A percentile compares a stretch with the other conserved stretches of the same genome.
Evolutionary conservation across 1,284 basidiomycete genomes (phyloP).

Genomic region (Hypsizygus ulmarius): DNA sequence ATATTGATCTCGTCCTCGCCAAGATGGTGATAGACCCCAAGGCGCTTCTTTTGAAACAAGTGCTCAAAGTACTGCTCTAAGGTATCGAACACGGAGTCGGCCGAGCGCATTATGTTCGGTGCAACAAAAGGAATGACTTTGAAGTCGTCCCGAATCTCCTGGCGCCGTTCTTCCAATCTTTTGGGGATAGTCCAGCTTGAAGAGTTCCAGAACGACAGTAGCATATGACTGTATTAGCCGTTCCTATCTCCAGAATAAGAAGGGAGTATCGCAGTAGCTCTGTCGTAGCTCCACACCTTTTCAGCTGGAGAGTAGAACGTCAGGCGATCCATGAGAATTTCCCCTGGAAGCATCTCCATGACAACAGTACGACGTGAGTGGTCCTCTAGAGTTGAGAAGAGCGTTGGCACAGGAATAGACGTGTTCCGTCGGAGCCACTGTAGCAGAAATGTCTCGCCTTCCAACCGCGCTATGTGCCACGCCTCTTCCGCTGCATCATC

Average conservation of each 20-base stretch:
- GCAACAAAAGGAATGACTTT: slow-evolving; percentile 3
- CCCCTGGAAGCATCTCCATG: too few relatives aligned
- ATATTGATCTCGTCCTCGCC: background rate
- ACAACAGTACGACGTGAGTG: too few relatives aligned
- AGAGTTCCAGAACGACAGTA: slow-evolving; percentile 1
- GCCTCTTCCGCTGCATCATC: background rate
- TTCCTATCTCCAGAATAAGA: background rate
- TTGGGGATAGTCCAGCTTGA: slow-evolving; percentile 1
- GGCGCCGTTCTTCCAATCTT: slow-evolving; percentile 5
- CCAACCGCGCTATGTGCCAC: background rate
- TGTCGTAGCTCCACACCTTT: background rate
- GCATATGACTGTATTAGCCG: slow-evolving; percentile 4
- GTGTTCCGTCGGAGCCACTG: slow-evolving; percentile 4
- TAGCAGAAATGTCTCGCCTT: background rate
- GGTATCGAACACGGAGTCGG: background rate
- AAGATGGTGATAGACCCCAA: slow-evolving; percentile 3
- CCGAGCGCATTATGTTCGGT: background rate
- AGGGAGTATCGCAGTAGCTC: background rate
- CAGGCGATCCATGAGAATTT: too few relatives aligned
- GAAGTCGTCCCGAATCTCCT: background rate
- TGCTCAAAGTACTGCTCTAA: slow-evolving; percentile 4
- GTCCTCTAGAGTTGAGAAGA: too few relatives aligned
- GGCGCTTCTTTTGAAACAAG: slow-evolving; percentile 3
- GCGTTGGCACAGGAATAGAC: background rate
- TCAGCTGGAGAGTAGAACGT: too few relatives aligned